Base-by-base conservation (phyloP, 768 basidiomycete genomes). In the Leucocoprinus birnbaumii region DNA sequence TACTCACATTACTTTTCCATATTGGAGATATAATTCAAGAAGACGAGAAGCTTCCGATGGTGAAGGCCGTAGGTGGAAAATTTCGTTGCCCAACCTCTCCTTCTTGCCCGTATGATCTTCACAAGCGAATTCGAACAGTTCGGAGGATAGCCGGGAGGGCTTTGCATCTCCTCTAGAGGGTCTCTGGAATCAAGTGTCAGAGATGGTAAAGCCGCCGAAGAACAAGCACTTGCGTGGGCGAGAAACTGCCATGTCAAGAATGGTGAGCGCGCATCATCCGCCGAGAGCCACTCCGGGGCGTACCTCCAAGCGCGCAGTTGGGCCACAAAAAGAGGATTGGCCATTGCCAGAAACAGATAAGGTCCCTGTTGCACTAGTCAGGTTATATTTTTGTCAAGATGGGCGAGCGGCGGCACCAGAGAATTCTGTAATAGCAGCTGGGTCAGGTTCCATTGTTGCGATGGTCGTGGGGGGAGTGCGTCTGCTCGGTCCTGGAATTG, bases 231-330 rank as follows among this genome's bases (percentile, higher is more conserved):
- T 69, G 84, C 85, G 58, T 77, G 77, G n/a, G 83, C 77, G 21
- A 86, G 77, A 62, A 79, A 83, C 85, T 86, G 55, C 31, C 51
- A 61, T 53, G 25, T 31, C 54, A 38, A 18, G 57, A 48, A 19
- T 43, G 51, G 53, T 58, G 31, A 59, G 58, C 41, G 49, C 27
- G 16, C 41, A 38, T 13, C 18, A 24, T 8, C 9, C 11, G 38
- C 13, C 4, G 18, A 27, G n/a, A 31, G 25, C 37, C 5, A 19
- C 27, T 19, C 46, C n/a, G 9, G 27, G 10, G 61, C 78, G 48
- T 59, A 87, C 86, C 76, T 89, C 87, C 21, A 84, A 75, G 35
- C 85, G 80, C 5, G 88, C 83, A 0, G 85, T 89, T 55, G 77
- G 75, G 16, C 88, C 86, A 55, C 84, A 73, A 64, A 84, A 86